Evolutionary conservation across 2,329 filamentous ascomycete genomes (phyloP).

Genomic region (Penicillium sclerotigenum): DNA sequence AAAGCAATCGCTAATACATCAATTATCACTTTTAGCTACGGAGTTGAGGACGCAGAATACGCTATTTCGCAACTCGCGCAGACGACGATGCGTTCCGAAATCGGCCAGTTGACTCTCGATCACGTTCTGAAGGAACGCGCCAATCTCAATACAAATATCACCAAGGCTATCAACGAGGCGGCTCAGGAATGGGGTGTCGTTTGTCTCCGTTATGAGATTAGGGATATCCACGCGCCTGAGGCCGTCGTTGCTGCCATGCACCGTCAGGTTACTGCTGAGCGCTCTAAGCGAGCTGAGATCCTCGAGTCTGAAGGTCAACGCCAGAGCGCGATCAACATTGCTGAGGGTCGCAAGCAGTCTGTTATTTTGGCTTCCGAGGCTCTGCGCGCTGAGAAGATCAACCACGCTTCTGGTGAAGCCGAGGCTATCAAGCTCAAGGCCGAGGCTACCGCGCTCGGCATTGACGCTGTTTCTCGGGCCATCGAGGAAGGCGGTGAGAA

Average conservation of each 20-base stretch:
- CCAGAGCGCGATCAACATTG: constrained; percentile 97
- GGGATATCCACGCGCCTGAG: constrained; percentile 93
- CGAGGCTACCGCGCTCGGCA: constrained; percentile 78
- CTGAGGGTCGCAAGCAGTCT: constrained; percentile 93
- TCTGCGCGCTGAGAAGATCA: constrained; percentile 84
- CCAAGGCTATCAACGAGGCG: constrained; percentile 96
- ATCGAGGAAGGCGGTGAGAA: constrained; percentile 70
- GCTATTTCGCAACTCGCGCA: constrained; percentile 97
- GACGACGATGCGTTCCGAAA: constrained; percentile 98
- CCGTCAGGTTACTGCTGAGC: constrained; percentile 93
- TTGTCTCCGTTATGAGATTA: constrained; percentile 94
- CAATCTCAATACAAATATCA: constrained; percentile 95
- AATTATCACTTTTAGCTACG: constrained; percentile 62
- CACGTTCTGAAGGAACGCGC: constrained; percentile 97
- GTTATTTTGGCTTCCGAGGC: constrained; percentile 96
- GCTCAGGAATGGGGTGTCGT: constrained; percentile 96
- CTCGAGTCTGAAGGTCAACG: constrained; percentile 95
- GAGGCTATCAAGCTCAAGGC: constrained; percentile 89
- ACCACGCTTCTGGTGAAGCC: constrained; percentile 85
- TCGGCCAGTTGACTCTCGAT: constrained; percentile 92
- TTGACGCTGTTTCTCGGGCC: constrained; percentile 75
- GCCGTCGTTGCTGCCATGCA: constrained; percentile 98
- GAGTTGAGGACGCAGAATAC: constrained; percentile 97
- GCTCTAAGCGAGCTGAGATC: constrained; percentile 96
- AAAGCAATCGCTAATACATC: background rate